These are phyloP conservation scores for Cyberlindnera maritima DNA, from an alignment of 805 yeast genomes.

Conservation along the genomic window DNA sequence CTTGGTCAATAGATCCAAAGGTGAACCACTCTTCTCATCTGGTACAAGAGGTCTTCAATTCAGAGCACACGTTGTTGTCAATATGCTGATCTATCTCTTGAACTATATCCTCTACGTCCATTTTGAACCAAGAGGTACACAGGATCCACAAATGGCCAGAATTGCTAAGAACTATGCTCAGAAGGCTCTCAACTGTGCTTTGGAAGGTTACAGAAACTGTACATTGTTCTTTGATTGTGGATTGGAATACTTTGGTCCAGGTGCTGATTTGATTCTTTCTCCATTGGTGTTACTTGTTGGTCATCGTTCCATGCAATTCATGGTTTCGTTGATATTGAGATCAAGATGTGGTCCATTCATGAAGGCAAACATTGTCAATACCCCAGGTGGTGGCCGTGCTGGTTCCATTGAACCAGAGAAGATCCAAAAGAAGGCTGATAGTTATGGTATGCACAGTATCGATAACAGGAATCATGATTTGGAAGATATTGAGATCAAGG, in stretches of 20 bases:
- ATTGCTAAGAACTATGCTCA: constrained; percentile 41
- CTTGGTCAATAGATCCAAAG: constrained; percentile 22
- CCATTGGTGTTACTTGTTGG: constrained; percentile 52
- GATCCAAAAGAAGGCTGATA: constrained; percentile 29
- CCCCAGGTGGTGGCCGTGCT: background rate
- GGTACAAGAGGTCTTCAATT: constrained; percentile 39
- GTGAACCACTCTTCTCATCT: constrained; percentile 26
- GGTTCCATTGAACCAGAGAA: constrained; percentile 12
- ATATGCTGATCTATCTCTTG: constrained; percentile 48
- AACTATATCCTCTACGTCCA: constrained; percentile 48
- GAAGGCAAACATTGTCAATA: constrained; percentile 18
- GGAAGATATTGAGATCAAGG: constrained; percentile 19
- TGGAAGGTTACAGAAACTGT: constrained; percentile 42
- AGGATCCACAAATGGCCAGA: constrained; percentile 32
- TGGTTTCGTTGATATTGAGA: constrained; percentile 53
- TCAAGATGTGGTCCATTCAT: constrained; percentile 43
- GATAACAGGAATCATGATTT: constrained; percentile 26
- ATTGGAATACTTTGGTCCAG: constrained; percentile 32
- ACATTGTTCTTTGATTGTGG: constrained; percentile 39
- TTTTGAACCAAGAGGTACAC: constrained; percentile 40
- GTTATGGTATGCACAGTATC: constrained; percentile 12
- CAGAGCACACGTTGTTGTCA: constrained; percentile 37
- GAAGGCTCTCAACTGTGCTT: constrained; percentile 39
- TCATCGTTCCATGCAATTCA: constrained; percentile 55
- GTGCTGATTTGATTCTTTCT: constrained; percentile 45